These are phyloP conservation scores for Aspergillus kassunensis DNA, from an alignment of 495 filamentous ascomycete genomes.

Conservation along the genomic window DNA sequence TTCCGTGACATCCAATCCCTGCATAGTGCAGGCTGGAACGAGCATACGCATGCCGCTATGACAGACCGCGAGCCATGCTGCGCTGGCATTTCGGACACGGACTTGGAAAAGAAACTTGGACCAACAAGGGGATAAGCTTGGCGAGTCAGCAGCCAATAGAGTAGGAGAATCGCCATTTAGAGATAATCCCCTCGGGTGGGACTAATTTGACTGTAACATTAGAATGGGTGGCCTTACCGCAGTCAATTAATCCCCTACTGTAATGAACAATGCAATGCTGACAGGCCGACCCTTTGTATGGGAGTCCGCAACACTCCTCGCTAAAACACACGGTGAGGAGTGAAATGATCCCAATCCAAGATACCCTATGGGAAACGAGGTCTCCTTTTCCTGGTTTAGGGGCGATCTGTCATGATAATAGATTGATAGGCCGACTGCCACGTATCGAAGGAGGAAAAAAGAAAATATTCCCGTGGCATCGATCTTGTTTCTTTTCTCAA, in stretches of 20 bases:
- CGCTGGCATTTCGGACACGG: not conserved
- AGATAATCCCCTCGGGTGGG: not conserved
- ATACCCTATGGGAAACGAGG: not conserved
- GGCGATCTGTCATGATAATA: not conserved
- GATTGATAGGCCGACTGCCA: constrained; percentile 1
- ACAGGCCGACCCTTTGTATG: constrained; percentile 10
- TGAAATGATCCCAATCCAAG: not conserved
- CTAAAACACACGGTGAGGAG: constrained; percentile 8
- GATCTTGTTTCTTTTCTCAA: not conserved
- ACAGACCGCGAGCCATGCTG: no score
- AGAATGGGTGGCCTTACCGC: constrained; percentile 8
- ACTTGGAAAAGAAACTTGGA: not conserved
- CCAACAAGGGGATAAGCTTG: not conserved
- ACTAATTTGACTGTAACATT: not conserved
- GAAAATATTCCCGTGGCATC: not conserved
- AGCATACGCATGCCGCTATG: not conserved
- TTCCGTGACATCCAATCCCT: no score
- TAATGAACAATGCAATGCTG: not conserved
- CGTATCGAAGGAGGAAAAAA: not conserved
- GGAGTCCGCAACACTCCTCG: not conserved
- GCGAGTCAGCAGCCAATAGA: not conserved
- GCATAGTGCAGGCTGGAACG: not conserved
- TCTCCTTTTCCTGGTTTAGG: not conserved
- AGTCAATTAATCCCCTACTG: not conserved
- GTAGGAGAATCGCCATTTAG: constrained; percentile 3